Evolutionary conservation across 306 rosid species (phyloP).

Genomic region (Castanea mollissima): DNA sequence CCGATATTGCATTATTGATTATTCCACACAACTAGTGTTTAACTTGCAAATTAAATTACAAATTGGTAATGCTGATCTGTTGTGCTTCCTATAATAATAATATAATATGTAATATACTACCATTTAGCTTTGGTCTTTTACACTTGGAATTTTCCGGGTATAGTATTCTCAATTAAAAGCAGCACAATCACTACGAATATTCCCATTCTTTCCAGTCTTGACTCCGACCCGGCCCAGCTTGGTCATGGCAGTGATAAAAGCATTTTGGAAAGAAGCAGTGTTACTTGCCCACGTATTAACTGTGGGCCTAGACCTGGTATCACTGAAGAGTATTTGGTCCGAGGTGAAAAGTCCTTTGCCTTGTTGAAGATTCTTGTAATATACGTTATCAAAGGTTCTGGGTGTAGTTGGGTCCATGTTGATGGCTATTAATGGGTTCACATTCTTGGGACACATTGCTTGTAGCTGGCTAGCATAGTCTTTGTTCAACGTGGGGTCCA

Average conservation of each 20-base stretch:
- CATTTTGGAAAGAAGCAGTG: constrained; percentile 34
- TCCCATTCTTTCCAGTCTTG: constrained; percentile 54
- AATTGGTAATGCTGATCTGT: too few relatives aligned
- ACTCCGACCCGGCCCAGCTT: constrained; percentile 78
- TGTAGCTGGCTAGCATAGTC: constrained; percentile 39
- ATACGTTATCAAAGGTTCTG: constrained; percentile 46
- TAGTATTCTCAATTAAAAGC: constrained; percentile 31
- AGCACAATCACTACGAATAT: constrained; percentile 59
- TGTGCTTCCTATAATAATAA: too few relatives aligned
- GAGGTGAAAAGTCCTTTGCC: constrained; percentile 67
- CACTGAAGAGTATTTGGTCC: constrained; percentile 61
- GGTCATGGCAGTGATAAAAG: constrained; percentile 59
- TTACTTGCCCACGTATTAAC: constrained; percentile 53
- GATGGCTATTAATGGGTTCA: constrained; percentile 63
- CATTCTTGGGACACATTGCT: constrained; percentile 56
- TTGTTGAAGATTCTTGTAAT: constrained; percentile 59
- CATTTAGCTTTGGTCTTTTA: too few relatives aligned
- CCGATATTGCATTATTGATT: too few relatives aligned
- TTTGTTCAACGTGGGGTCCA: constrained; percentile 49
- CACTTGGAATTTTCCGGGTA: too few relatives aligned
- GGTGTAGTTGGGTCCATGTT: constrained; percentile 85
- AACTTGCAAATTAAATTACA: too few relatives aligned
- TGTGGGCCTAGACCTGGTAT: constrained; percentile 45
- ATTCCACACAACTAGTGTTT: too few relatives aligned
- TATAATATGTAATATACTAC: too few relatives aligned